Base-by-base conservation (phyloP, 192 early-diverging fungal species). In the Umbelopsis ramanniana region DNA sequence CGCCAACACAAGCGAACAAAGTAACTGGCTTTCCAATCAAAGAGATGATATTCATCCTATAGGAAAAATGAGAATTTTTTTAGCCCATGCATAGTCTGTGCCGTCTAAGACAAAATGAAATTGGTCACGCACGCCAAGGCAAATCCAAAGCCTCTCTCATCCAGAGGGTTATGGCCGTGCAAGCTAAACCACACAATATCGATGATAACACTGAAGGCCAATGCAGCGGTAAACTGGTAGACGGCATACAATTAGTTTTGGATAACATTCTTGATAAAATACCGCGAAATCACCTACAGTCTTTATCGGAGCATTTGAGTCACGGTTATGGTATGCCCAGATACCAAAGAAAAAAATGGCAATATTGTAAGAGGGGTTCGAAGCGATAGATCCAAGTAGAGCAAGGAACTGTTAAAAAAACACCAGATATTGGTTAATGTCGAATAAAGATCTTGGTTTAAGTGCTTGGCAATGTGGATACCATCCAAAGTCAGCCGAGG, bases 321-420 rank as follows among this genome's bases (percentile, higher is more conserved):
- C 85, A 53, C 81, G 81, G 72, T 79, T 77, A 45, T 87, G 74
- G 26, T 78, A 84, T 9, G 85, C 81, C 69, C 83, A 87, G 52
- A 84, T 78, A 6, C 83, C 85, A 71, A 84, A 87, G 52, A 87
- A 80, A 47, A 84, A 82, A 35, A 87, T 72, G 15, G 85, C 83
- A 7, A 83, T 77, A 46, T 87, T 87, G 73, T 87, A 87, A 37
- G 63, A 77, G 4, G 85, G 85, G 40, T 80, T 78, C 21, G 70
- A 72, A 7, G 83, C 70, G 74, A 87, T 70, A 38, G 81, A 78
- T 11, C 79, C 85, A 68, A 84, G 69, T 17, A 87, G 77, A 43
- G 81, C 75, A 24, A 87, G 66, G 11, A 74, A 78, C 85, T 87
- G 48, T 50, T 17, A n/a, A 50, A 50, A 1, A 11, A 76, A 38